Evolutionary conservation across 257 asterid species (phyloP), one percentile per base, ranked within the genome.

Genomic region (Orobanche coerulescens): DNA sequence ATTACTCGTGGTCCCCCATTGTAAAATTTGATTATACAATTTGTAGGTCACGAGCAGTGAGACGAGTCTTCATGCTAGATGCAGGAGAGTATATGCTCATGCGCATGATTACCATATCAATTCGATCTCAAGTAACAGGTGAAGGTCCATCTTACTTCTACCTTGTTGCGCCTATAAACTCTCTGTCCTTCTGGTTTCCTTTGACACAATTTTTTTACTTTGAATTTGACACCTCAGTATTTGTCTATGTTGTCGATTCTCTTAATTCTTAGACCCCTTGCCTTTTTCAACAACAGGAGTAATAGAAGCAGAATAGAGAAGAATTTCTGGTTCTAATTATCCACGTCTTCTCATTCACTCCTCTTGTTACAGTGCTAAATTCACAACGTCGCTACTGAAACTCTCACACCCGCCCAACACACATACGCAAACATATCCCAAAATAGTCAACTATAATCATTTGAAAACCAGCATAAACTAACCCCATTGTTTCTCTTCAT

Each of bases 21-120:
- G 12, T 71, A 36, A 80, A 64, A 25, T 48, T 47, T 73, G 76
- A 34, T 63, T 49, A 31, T 65, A 58, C 60, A 55, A 61, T 65
- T 34, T 71, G 65, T 62, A 87, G 95, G 89, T 87, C 69, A 71
- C 94, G 66, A 80, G 91, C 83, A 70, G 72, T 48, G 95, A 87
- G 80, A 79, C 85, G 67, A 84, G 75, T 71, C 91, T 87, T 68
- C 81, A 76, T 46, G 95, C 94, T 31, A 80, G 85, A 77, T 87
- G 95, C 66, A 78, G 91, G 77, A 84, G 95, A 81, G 85, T 87
- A 47, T 87, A 87, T 72, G 91, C 95, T 8, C 95, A 87, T 73
- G 95, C 95, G 3, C 95, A 87, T 67, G 95, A 87, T 73, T 87
- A 87, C 78, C 95, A 87, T 67, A 87, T 87, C 69, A 87, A 87